Evolutionary conservation across 306 rosid species (phyloP).

Genomic region (Malus domestica): DNA sequence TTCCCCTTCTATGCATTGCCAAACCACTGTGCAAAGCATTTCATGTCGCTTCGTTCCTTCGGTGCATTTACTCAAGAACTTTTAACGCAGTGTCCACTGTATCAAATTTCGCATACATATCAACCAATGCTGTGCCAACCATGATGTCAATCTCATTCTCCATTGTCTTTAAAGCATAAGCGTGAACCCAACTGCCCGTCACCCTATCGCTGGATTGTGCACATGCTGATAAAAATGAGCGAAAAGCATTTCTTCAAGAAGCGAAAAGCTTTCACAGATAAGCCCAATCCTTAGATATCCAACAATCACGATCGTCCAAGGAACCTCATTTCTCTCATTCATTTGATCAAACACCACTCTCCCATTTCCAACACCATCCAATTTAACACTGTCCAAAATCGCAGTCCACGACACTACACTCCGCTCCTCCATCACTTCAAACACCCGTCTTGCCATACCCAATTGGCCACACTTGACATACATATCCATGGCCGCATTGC

Average conservation of each 20-base stretch:
- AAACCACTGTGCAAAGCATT: conserved; percentile 70
- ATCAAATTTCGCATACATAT: conserved; percentile 76
- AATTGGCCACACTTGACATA: conserved; percentile 55
- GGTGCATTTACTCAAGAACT: conserved; percentile 37
- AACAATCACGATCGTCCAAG: conserved; percentile 69
- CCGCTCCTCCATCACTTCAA: conserved; percentile 38
- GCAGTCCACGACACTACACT: conserved; percentile 75
- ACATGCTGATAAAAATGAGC: conserved; percentile 55
- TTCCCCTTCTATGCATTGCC: conserved; percentile 65
- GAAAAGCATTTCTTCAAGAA: conserved; percentile 53
- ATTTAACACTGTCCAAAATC: conserved; percentile 55
- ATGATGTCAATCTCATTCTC: conserved; percentile 37
- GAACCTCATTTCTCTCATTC: conserved; percentile 70
- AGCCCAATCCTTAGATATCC: conserved; percentile 50
- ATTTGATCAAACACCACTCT: conserved; percentile 51
- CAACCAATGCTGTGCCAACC: conserved; percentile 61
- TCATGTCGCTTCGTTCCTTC: conserved; percentile 64
- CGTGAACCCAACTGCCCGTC: conserved; percentile 65
- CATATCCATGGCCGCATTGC: conserved; percentile 63
- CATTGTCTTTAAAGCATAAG: conserved; percentile 39
- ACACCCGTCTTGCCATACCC: conserved; percentile 42
- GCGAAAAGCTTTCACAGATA: conserved; percentile 35
- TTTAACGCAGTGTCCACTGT: conserved; percentile 35
- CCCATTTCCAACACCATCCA: conserved; percentile 54
- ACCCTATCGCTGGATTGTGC: conserved; percentile 45